Base-by-base conservation (phyloP, 2,329 filamentous ascomycete species). In the Lasiodiplodia sp. region DNA sequence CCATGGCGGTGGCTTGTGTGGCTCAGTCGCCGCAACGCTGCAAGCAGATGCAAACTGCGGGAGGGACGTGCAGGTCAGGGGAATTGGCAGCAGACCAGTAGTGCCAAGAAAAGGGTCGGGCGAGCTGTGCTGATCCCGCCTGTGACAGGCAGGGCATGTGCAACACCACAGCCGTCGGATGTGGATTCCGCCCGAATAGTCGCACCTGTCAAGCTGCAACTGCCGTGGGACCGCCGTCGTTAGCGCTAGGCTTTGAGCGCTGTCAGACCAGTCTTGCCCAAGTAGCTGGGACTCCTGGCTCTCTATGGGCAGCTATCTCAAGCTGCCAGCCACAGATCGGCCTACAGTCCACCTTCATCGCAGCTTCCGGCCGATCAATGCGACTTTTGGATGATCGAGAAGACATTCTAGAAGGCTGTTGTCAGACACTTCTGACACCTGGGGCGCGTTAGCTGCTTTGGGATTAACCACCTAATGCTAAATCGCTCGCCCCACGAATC, bases 11-110 rank as follows among this genome's bases (percentile, higher is more conserved):
- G 47, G 60, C 44, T 6, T 47, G 44, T 52, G 60, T 37, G 31
- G 60, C 60, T 63, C 40, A 63, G 44, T 34, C 16, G 44, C 34
- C 28, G 58, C 44, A 49, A 51, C 28, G 44, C 40, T 25, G 58
- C 25, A 16, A 21, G 25, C 16, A 23, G 21, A 18, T 31, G 57
- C 38, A 62, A 8, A 40, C 18, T 31, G 57, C 44, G 10, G 25
- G 18, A 62, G 31, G 31, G 31, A 21, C 34, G n/a, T 14, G 56
- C 34, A 40, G 10, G 23, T 60, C 56, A 60, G 56, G 56, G 56
- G 38, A 60, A 25, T 8, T 21, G 10, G 14, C 37, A 10, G n/a
- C 37, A 44, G 56, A 14, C 10, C 37, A 7, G 23, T 11, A 2
- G 25, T 21, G 58, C 58, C 40, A 28, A 44, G 58, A 63, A 28